A percentile compares a stretch with the other conserved stretches of the same genome.
phyloP scores from a whole-genome alignment of 169 alveolate genomes.

The Plasmodium inui region DNA sequence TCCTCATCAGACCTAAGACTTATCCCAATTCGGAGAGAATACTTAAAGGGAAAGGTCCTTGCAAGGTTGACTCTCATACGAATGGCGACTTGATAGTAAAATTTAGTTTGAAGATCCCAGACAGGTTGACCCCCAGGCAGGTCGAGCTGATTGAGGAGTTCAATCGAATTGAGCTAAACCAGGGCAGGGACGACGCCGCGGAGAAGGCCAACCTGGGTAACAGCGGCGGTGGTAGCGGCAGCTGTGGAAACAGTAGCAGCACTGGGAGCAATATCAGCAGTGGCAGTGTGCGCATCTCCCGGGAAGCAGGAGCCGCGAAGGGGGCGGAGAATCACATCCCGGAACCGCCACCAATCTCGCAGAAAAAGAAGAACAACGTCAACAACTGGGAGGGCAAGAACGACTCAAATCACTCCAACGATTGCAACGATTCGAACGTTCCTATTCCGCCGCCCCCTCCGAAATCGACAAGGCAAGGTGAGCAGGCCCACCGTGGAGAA shows the following conservation, averaged over 20 bases:
- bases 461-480: slow-evolving; percentile 17
- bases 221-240: neutral
- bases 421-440: slow-evolving; percentile 32
- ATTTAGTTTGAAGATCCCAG: slow-evolving; percentile 84
- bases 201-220: neutral
- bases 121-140: slow-evolving; percentile 79
- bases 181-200: neutral
- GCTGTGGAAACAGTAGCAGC: neutral
- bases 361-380: slow-evolving; percentile 4
- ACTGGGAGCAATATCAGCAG: neutral
- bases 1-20: slow-evolving; percentile 84
- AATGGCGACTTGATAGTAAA: slow-evolving; percentile 88
- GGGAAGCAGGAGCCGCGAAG: neutral
- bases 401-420: no score
- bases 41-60: slow-evolving; percentile 89
- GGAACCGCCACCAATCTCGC: slow-evolving; percentile 25
- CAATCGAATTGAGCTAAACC: slow-evolving; percentile 65
- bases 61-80: slow-evolving; percentile 84
- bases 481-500: neutral
- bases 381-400: slow-evolving; percentile 21
- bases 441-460: slow-evolving; percentile 76
- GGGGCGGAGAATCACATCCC: slow-evolving; percentile 12
- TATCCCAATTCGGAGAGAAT: slow-evolving; percentile 86
- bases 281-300: neutral
- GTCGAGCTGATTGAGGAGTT: slow-evolving; percentile 84